Percentiles rank a stretch among this genome's conserved stretches.
These are phyloP conservation scores for Elsinoe australis DNA, from an alignment of 2,329 filamentous ascomycete species.

Conservation along the genomic window DNA sequence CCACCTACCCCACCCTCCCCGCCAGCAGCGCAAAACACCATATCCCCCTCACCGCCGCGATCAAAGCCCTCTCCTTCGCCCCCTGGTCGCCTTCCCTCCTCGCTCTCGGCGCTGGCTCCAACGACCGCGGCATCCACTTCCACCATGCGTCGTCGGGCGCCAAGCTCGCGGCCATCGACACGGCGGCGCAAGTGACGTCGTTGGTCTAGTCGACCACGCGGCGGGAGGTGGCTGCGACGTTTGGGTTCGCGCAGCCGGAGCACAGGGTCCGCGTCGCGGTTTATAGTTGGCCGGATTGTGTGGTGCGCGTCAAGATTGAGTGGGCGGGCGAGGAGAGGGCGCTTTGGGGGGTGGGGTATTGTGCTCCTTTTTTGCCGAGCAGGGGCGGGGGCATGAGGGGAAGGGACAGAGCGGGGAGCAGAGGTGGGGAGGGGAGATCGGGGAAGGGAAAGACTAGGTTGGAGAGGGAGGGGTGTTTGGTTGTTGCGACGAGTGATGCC, in stretches of 20 bases:
- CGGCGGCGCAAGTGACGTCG: constrained; percentile 86
- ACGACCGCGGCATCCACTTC: constrained; percentile 94
- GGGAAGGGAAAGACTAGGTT: constrained; percentile 40
- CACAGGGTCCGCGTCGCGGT: constrained; percentile 85
- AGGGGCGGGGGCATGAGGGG: constrained; percentile 23
- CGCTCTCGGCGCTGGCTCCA: constrained; percentile 86
- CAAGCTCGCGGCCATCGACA: constrained; percentile 80
- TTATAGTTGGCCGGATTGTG: constrained; percentile 89
- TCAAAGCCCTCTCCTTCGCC: constrained; percentile 95
- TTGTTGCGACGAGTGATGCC: constrained; percentile 85
- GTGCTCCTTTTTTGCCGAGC: too few species aligned
- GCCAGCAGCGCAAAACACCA: constrained; percentile 53
- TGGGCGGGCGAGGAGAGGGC: constrained; percentile 75
- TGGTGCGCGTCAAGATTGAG: constrained; percentile 74
- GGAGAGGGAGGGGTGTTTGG: constrained; percentile 69
- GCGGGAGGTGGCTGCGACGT: constrained; percentile 84
- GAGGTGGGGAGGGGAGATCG: constrained; percentile 35
- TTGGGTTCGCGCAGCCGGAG: constrained; percentile 86
- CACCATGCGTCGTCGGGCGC: constrained; percentile 80
- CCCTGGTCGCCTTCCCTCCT: constrained; percentile 84
- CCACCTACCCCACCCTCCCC: constrained; percentile 26
- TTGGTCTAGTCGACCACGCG: constrained; percentile 82
- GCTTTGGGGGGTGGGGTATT: constrained; percentile 81
- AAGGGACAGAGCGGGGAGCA: constrained; percentile 21
- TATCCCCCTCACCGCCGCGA: constrained; percentile 75